These are phyloP conservation scores for Biscutella laevigata DNA, from an alignment of 441 rosid genomes.

Conservation along the genomic window DNA sequence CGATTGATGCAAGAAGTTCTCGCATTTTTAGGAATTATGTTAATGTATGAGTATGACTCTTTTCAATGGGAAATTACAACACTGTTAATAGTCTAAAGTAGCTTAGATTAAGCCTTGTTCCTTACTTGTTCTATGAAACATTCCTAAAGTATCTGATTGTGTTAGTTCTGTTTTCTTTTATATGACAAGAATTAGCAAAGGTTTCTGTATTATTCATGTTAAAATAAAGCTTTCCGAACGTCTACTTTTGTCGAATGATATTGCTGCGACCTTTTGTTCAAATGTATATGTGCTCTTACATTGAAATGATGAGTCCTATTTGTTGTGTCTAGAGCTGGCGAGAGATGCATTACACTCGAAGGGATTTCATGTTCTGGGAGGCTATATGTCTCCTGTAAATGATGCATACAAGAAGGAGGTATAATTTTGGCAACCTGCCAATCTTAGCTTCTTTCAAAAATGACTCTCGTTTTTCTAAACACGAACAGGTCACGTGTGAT, in stretches of 20 bases:
- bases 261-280: not conserved
- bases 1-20: not conserved
- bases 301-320: constrained; percentile 1
- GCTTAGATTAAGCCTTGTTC: not conserved
- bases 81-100: not conserved
- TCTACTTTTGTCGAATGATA: not conserved
- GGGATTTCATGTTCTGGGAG: constrained; percentile 73
- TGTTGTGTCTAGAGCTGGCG: constrained; percentile 55
- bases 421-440: not conserved
- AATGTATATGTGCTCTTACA: not conserved
- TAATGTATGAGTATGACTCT: not conserved
- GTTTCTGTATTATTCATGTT: not conserved
- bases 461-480: not conserved
- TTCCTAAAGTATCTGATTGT: constrained; percentile 1
- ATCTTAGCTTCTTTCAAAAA: not conserved
- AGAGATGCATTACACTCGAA: constrained; percentile 59
- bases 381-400: constrained; percentile 84
- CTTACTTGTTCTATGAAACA: not conserved
- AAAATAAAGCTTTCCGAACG: not conserved
- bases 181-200: not conserved
- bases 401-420: constrained; percentile 81
- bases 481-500: not conserved
- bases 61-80: not conserved
- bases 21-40: not conserved
- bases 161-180: not conserved